Evolutionary conservation across 495 filamentous ascomycete genomes (phyloP), one percentile per base, ranked within the genome.

Genomic region (Daldinia concentrica): DNA sequence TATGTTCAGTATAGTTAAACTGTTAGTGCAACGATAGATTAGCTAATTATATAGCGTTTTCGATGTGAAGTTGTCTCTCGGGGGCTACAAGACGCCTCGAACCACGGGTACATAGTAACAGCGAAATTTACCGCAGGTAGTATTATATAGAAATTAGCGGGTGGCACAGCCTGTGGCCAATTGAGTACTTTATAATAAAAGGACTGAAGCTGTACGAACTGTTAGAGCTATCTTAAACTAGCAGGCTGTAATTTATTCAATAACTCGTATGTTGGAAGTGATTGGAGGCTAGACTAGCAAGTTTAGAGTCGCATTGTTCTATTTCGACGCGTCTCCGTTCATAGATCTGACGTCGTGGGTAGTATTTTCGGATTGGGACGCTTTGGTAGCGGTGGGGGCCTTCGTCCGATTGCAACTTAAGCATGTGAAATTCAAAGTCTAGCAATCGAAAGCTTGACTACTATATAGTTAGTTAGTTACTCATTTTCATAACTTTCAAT

Each of bases 101-200:
- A n/a, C 50, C 7, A 29, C 4, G 14, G 26, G 50, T 54, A 54
- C 24, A 27, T 14, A 54, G 50, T 30, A 54, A 54, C 50, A 54
- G 24, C 50, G 50, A 29, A 30, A 15, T 14, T 54, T 15, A 24
- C 24, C 50, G 50, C 19, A 11, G 43, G 50, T 54, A 54, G 24
- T n/a, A 54, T 54, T 54, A 15, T 54, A 54, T 54, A 54, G 7
- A 30, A 17, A 54, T 54, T 54, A 17, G 5, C 24, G 27, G 5
- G 50, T 5, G 50, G 50, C 50, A 30, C 27, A 48, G 43, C 17
- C 19, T 29, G 24, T 30, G 26, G 50, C 50, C 24, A 30, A 54
- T 54, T 30, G 24, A 54, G 26, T n/a, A 48, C 7, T 22, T 48
- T 48, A 48, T 48, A 30, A 30, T 54, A 54, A 30, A 54, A 30